These are phyloP conservation scores for Leccinum pseudoinsigne DNA, from an alignment of 1,284 basidiomycete genomes.

Conservation along the genomic window DNA sequence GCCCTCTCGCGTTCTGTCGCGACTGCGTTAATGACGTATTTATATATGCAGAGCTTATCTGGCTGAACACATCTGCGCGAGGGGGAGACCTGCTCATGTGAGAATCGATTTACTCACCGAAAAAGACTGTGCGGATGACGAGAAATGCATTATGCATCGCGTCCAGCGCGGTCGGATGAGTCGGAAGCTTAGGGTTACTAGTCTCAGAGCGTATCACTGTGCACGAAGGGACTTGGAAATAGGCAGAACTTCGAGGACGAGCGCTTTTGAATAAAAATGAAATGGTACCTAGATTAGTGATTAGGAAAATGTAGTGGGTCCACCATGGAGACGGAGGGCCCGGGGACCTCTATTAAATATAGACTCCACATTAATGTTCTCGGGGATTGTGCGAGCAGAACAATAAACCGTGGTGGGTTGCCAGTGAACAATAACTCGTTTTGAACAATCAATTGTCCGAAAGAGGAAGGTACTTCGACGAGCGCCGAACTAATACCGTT, in stretches of 20 bases:
- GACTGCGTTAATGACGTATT: neutral
- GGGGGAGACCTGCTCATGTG: slow-evolving; percentile 40
- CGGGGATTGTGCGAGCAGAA: slow-evolving; percentile 13
- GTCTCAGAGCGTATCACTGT: neutral
- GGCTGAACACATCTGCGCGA: slow-evolving; percentile 39
- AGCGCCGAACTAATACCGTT: neutral
- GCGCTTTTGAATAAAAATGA: neutral
- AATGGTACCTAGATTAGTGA: slow-evolving; percentile 4
- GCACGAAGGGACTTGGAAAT: neutral
- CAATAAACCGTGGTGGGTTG: slow-evolving; percentile 14
- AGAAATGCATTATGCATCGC: slow-evolving; percentile 46
- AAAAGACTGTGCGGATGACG: slow-evolving; percentile 53
- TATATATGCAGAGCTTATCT: slow-evolving; percentile 30
- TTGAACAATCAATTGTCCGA: slow-evolving; percentile 14
- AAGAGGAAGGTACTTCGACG: slow-evolving; percentile 21
- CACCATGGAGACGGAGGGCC: slow-evolving; percentile 18
- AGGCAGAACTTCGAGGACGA: neutral
- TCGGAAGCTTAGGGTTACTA: neutral
- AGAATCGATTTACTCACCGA: slow-evolving; percentile 45
- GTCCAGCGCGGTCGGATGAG: slow-evolving; percentile 10
- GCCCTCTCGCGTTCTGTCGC: neutral
- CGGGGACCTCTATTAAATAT: slow-evolving; percentile 19
- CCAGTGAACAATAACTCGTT: neutral
- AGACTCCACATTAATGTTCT: slow-evolving; percentile 7
- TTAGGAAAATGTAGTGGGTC: slow-evolving; percentile 14